A percentile compares a stretch with the other conserved stretches of the same genome.
phyloP scores from a whole-genome alignment of 495 filamentous ascomycete species.

The Rostrohypoxylon terebratum region DNA sequence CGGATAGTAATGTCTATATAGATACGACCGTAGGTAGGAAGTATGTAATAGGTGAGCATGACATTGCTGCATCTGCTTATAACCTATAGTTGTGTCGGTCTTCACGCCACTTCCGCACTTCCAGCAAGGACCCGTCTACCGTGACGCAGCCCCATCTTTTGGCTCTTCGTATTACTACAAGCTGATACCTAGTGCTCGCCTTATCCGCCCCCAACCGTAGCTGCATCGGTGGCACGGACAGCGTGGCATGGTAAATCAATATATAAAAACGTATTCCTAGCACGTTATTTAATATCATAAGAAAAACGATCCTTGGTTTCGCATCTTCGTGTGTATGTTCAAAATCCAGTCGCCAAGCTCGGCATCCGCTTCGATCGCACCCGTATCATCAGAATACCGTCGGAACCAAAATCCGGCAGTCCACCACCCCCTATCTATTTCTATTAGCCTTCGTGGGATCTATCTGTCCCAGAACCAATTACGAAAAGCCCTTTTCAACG shows the following conservation, averaged over 20 bases:
- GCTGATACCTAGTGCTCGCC: conserved; percentile 22
- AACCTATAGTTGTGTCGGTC: conserved; percentile 19
- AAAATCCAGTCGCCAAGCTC: conserved; percentile 39
- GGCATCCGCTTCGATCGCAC: conserved; percentile 20
- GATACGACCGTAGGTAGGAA: neutral
- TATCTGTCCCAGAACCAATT: conserved; percentile 29
- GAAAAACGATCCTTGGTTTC: conserved; percentile 12
- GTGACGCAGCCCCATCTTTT: conserved; percentile 33
- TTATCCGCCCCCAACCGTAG: conserved; percentile 27
- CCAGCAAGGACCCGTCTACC: conserved; percentile 42
- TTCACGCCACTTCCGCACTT: conserved; percentile 34
- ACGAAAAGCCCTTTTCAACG: conserved; percentile 6
- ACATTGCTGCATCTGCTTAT: conserved; percentile 22
- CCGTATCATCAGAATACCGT: conserved; percentile 15
- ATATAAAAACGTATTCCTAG: conserved; percentile 25
- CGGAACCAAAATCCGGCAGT: conserved; percentile 34
- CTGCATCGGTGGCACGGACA: conserved; percentile 23
- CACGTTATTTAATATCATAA: conserved; percentile 25
- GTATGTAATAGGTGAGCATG: conserved; percentile 14
- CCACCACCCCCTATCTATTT: conserved; percentile 11
- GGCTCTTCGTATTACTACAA: conserved; percentile 31
- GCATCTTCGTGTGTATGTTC: conserved; percentile 14
- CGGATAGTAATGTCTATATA: neutral
- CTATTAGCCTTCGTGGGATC: conserved; percentile 18
- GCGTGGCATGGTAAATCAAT: conserved; percentile 27